Evolutionary conservation across 768 basidiomycete genomes (phyloP).

Genomic region (Leccinum barrowsii): DNA sequence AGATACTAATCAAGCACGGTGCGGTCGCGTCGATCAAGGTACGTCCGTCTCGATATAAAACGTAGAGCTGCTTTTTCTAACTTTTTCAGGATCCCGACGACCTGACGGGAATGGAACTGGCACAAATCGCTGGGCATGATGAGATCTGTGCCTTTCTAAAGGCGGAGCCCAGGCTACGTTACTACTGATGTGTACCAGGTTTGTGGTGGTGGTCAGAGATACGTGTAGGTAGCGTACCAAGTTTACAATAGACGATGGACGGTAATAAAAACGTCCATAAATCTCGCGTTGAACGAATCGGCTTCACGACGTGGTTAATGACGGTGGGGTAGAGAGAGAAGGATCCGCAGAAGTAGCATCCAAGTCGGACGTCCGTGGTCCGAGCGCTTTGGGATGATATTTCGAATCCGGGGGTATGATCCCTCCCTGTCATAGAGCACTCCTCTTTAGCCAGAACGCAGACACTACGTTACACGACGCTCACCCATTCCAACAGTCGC

Average conservation of each 20-base stretch:
- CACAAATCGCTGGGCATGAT: slow-evolving; percentile 52
- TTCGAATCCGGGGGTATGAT: slow-evolving; percentile 56
- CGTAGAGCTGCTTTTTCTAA: slow-evolving; percentile 1
- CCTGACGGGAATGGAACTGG: slow-evolving; percentile 57
- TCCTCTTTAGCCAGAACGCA: background rate
- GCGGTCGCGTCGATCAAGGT: slow-evolving; percentile 69
- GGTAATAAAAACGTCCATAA: background rate
- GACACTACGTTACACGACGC: background rate
- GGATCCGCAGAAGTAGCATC: background rate
- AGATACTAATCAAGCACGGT: slow-evolving; percentile 56
- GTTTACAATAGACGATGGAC: background rate
- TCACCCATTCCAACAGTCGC: slow-evolving; percentile 73
- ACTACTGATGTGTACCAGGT: slow-evolving; percentile 11
- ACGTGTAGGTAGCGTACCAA: slow-evolving; percentile 1
- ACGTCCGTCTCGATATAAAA: slow-evolving; percentile 3
- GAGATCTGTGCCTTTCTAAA: slow-evolving; percentile 42
- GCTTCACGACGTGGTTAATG: slow-evolving; percentile 9
- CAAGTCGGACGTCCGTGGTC: slow-evolving; percentile 8
- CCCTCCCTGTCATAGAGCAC: slow-evolving; percentile 46
- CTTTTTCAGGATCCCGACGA: slow-evolving; percentile 61
- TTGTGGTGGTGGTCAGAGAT: slow-evolving; percentile 2
- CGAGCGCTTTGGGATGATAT: slow-evolving; percentile 43
- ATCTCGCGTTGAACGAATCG: background rate
- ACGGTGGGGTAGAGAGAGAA: background rate
- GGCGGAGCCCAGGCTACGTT: slow-evolving; percentile 9